Conservation (phyloP, 2,329 filamentous ascomycete species). For the Graphium sp. region DNA sequence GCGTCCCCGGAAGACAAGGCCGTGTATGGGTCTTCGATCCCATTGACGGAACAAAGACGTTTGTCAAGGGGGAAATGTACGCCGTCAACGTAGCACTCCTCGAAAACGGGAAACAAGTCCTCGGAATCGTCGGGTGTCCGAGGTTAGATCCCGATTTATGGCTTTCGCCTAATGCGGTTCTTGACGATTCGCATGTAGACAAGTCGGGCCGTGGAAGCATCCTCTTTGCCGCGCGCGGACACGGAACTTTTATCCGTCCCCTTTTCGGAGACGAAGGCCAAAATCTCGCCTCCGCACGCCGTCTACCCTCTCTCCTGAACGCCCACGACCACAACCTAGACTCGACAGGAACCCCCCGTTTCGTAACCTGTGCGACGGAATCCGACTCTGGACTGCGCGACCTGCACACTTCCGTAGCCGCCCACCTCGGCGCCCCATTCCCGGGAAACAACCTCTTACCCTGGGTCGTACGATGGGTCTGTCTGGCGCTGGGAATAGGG, state of each 20-base stretch:
- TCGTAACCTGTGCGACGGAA: constrained; percentile 28
- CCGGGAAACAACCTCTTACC: constrained; percentile 35
- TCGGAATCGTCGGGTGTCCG: constrained; percentile 31
- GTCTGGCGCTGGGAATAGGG: constrained; percentile 31
- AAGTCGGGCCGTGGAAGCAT: constrained; percentile 26
- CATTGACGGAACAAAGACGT: constrained; percentile 43
- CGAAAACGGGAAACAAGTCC: constrained; percentile 27
- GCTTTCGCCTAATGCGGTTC: neutral
- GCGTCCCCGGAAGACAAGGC: constrained; percentile 16
- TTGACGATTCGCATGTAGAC: constrained; percentile 22
- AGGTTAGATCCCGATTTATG: constrained; percentile 23
- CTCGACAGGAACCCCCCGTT: constrained; percentile 14
- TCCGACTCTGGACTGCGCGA: constrained; percentile 29
- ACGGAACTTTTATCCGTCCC: constrained; percentile 29
- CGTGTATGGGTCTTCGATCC: constrained; percentile 43
- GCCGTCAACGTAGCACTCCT: constrained; percentile 39
- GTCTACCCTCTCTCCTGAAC: constrained; percentile 9
- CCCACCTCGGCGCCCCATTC: constrained; percentile 20
- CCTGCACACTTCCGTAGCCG: constrained; percentile 25
- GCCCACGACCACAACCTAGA: constrained; percentile 1
- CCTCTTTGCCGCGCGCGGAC: constrained; percentile 27
- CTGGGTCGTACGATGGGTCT: constrained; percentile 39
- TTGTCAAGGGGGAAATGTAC: constrained; percentile 34
- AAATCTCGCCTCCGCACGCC: no score
- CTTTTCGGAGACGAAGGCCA: no score